Percentiles rank a stretch among this genome's conserved stretches.
These are phyloP conservation scores for Nannizzia gypsea DNA, from an alignment of 2,329 filamentous ascomycete species.

Conservation along the genomic window DNA sequence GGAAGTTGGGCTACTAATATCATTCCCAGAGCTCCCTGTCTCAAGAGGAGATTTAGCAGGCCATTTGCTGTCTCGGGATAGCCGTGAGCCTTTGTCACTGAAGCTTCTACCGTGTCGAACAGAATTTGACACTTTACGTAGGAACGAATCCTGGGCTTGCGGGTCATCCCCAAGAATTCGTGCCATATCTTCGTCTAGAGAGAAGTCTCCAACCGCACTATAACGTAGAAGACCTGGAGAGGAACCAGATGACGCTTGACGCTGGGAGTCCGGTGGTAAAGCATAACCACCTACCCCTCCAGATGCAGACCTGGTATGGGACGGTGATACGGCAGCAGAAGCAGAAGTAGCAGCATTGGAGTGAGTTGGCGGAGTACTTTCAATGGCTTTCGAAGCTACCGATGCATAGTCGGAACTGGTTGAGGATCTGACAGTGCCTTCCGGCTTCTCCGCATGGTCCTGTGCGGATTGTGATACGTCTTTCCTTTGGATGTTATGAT, in stretches of 20 bases:
- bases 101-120: constrained; percentile 85
- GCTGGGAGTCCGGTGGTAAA: constrained; percentile 5
- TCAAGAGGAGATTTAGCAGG: constrained; percentile 52
- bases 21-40: constrained; percentile 38
- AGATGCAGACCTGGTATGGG: constrained; percentile 9
- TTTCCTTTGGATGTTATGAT: constrained; percentile 51
- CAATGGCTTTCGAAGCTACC: constrained; percentile 1
- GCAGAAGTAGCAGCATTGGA: not conserved
- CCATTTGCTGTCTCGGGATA: constrained; percentile 54
- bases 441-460: constrained; percentile 14
- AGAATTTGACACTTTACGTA: constrained; percentile 83
- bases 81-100: constrained; percentile 53
- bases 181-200: constrained; percentile 90
- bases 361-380: constrained; percentile 8
- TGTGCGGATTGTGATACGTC: constrained; percentile 38
- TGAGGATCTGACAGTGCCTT: constrained; percentile 1
- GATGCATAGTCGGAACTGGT: constrained; percentile 1
- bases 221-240: constrained; percentile 60
- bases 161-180: constrained; percentile 65
- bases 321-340: not conserved
- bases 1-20: constrained; percentile 62
- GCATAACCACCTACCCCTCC: not conserved
- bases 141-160: constrained; percentile 57
- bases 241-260: constrained; percentile 35
- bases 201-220: constrained; percentile 74